Percentiles rank a stretch among this genome's conserved stretches.
Evolutionary conservation across 192 early-diverging fungal genomes (phyloP).

Genomic region (Coemansia sp.): DNA sequence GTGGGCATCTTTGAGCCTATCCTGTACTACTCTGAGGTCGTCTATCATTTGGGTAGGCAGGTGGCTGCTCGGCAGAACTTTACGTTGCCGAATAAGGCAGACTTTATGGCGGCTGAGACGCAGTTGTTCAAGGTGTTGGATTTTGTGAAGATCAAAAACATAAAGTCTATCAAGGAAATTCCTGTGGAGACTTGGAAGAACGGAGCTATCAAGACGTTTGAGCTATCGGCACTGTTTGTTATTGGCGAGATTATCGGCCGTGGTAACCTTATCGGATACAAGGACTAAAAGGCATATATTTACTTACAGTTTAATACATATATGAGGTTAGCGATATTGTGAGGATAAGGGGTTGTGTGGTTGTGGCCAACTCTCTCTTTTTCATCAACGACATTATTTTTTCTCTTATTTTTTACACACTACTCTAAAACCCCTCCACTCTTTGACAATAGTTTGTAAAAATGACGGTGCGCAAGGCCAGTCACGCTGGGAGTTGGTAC

Average conservation of each 20-base stretch:
- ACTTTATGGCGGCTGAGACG: slow-evolving; percentile 49
- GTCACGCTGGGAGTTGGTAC: slow-evolving; percentile 78
- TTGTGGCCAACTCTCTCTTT: background rate
- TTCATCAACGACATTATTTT: background rate
- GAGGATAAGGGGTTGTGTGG: background rate
- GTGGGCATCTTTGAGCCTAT: slow-evolving; percentile 47
- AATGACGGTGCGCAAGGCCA: slow-evolving; percentile 51
- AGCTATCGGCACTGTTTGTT: slow-evolving; percentile 53
- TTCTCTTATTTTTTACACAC: background rate
- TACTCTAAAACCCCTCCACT: too few relatives aligned
- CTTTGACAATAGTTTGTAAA: too few relatives aligned
- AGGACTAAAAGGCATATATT: slow-evolving; percentile 27
- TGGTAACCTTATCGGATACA: slow-evolving; percentile 53
- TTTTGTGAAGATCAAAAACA: slow-evolving; percentile 42
- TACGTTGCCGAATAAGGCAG: slow-evolving; percentile 46
- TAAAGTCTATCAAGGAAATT: slow-evolving; percentile 53
- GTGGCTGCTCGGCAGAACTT: slow-evolving; percentile 48
- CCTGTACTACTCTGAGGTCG: slow-evolving; percentile 55
- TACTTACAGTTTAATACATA: background rate
- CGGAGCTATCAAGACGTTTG: slow-evolving; percentile 54
- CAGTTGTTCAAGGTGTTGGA: slow-evolving; percentile 57
- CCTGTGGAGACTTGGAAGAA: slow-evolving; percentile 49
- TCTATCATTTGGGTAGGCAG: slow-evolving; percentile 52
- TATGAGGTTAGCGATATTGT: background rate
- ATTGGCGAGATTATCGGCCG: slow-evolving; percentile 52